Evolutionary conservation across 441 rosid species (phyloP), one percentile per base, ranked within the genome.

Genomic region (Flueggea neowawraea): DNA sequence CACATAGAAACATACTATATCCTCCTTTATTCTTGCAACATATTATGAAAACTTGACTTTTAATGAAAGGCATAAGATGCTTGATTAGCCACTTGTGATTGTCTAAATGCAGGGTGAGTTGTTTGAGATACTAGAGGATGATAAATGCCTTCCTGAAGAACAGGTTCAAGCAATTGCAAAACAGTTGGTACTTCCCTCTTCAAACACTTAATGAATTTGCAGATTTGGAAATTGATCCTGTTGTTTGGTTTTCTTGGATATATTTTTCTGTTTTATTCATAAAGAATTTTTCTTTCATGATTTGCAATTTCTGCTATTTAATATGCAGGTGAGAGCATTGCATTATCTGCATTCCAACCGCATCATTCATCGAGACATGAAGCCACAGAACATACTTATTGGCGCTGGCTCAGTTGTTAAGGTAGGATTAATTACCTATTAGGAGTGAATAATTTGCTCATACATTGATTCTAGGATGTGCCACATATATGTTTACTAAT

Each of bases 81-180:
- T 9, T 61, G 63, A 44, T 53, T 32, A 28, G 64, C 57, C 68
- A 52, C 47, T 67, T 43, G 48, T 16, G 50, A 55, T 39, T 33
- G 54, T 64, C 13, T 45, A 52, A 53, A 66, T 71, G 58, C 70
- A 95, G 99, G 99, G 99, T 66, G 99, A 95, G 70, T 64, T 91
- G 52, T 95, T 95, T 81, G 98, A 89, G 85, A 82, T 95, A 80
- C 89, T 95, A 31, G 98, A 89, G 83, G 99, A 95, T 75, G 99
- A 95, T 72, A 88, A 95, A 70, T 85, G 88, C 75, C 98, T 95
- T 61, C 99, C 98, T 3, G 99, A 95, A 79, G 98, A 86, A 68
- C 98, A 95, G 74, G 97, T 95, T 66, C 97, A 89, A 77, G 97
- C 97, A 69, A 95, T 95, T 75, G 99, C 97, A 36, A 95, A 95